Evolutionary conservation across 2,329 filamentous ascomycete genomes (phyloP).

Genomic region (Pseudocercospora vitis): DNA sequence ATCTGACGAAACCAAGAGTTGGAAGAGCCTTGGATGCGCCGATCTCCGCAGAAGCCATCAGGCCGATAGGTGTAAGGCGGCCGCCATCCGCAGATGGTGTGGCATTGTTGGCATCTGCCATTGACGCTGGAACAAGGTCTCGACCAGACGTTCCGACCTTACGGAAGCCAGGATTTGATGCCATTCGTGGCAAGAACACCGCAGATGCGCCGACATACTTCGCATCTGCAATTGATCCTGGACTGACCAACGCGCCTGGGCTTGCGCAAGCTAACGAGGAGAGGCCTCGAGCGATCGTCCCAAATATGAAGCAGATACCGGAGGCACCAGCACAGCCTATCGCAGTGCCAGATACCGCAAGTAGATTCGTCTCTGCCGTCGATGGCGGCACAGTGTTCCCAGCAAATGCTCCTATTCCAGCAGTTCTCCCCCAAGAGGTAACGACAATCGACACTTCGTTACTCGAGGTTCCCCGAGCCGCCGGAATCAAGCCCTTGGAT

Average conservation of each 20-base stretch:
- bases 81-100: background rate
- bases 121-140: background rate
- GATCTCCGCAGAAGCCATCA: background rate
- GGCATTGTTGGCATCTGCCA: background rate
- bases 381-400: background rate
- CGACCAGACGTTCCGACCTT: background rate
- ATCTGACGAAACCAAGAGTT: background rate
- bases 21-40: background rate
- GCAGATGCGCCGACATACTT: background rate
- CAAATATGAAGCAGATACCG: background rate
- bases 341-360: background rate
- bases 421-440: background rate
- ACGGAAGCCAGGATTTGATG: background rate
- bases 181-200: background rate
- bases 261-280: background rate
- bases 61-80: background rate
- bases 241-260: background rate
- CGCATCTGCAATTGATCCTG: conserved; percentile 1
- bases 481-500: conserved; percentile 17
- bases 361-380: background rate
- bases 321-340: background rate
- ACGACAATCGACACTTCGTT: background rate
- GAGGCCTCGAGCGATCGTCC: background rate
- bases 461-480: background rate
- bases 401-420: background rate